Base-by-base conservation (phyloP, 768 basidiomycete genomes). In the Gyrodon lividus region DNA sequence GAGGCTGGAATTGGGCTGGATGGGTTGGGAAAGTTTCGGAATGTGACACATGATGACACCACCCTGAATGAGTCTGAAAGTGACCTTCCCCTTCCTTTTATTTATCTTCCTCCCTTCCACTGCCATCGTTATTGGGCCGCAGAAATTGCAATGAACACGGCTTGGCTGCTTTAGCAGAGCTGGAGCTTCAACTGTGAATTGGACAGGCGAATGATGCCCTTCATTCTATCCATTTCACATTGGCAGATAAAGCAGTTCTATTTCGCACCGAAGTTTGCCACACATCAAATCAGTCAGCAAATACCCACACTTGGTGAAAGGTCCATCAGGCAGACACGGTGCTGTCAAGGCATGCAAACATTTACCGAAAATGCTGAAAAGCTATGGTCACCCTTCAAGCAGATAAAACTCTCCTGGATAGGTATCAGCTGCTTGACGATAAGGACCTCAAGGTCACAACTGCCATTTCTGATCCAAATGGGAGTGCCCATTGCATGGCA, bases 121-220 rank as follows among this genome's bases (percentile, higher is more conserved):
- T 49, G 28, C 48, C 48, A 10, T 49, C 48, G 10, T 28, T n/a
- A n/a, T 2, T 48, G 19, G 19, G 43, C 34, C 2, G 8, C 6
- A 48, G 17, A 9, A 33, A 10, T 5, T 45, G 38, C 22, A 20
- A 16, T 8, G 30, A 40, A 12, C 14, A n/a, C 5, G 51, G 38
- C 8, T 19, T 53, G 0, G 34, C 9, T 5, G 3, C 26, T 8
- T 23, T 59, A 4, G 44, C 45, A 14, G 16, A 43, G 9, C 43
- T 51, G 39, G 59, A 61, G 31, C 26, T 43, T 14, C 12, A 45
- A n/a, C 50, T 59, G 2, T 0, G 34, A 3, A 30, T 51, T 38
- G 50, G 51, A 4, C 52, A 59, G n/a, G 60, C 58, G 8, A 61
- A 61, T 46, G 58, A 61, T 28, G 40, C 51, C 10, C 50, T 61